These are phyloP conservation scores for Phoenix roebelenii DNA, from an alignment of 176 grass and related monocot species.

Conservation along the genomic window DNA sequence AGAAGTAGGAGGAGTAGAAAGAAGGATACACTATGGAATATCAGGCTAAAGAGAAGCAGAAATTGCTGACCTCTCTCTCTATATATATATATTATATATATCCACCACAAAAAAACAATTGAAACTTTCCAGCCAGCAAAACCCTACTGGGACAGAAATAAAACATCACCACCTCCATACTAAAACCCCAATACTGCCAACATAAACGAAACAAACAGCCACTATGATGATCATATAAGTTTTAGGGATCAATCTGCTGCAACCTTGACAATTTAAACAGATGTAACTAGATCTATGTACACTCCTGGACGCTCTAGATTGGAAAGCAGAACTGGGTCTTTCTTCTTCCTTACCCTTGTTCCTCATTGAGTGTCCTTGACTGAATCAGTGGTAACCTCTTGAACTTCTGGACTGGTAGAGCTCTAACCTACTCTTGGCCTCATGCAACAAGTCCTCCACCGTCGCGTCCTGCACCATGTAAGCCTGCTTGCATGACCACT, in stretches of 20 bases:
- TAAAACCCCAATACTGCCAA: slow-evolving; percentile 27
- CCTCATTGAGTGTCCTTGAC: slow-evolving; percentile 11
- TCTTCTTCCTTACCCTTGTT: slow-evolving; percentile 23
- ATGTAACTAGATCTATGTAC: slow-evolving; percentile 33
- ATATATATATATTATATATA: too few species aligned
- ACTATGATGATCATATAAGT: slow-evolving; percentile 4
- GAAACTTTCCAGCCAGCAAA: slow-evolving; percentile 28
- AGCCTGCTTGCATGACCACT: slow-evolving; percentile 83
- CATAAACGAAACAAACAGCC: slow-evolving; percentile 13
- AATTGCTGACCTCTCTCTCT: too few species aligned
- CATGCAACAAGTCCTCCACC: slow-evolving; percentile 64
- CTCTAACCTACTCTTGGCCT: slow-evolving; percentile 83
- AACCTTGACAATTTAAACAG: slow-evolving; percentile 26
- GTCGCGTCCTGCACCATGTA: slow-evolving; percentile 70
- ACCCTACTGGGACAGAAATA: slow-evolving; percentile 8
- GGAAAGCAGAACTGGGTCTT: slow-evolving; percentile 32
- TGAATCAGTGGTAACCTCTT: slow-evolving; percentile 67
- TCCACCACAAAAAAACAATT: too few species aligned
- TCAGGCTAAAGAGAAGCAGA: too few species aligned
- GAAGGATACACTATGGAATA: too few species aligned
- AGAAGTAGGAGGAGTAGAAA: too few species aligned
- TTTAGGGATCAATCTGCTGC: slow-evolving; percentile 30
- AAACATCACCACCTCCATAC: slow-evolving; percentile 29
- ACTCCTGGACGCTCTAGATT: slow-evolving; percentile 17
- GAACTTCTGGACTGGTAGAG: slow-evolving; percentile 79